Evolutionary conservation across 2,329 filamentous ascomycete genomes (phyloP), one percentile per base, ranked within the genome.

Genomic region (Ophiostoma sp.): DNA sequence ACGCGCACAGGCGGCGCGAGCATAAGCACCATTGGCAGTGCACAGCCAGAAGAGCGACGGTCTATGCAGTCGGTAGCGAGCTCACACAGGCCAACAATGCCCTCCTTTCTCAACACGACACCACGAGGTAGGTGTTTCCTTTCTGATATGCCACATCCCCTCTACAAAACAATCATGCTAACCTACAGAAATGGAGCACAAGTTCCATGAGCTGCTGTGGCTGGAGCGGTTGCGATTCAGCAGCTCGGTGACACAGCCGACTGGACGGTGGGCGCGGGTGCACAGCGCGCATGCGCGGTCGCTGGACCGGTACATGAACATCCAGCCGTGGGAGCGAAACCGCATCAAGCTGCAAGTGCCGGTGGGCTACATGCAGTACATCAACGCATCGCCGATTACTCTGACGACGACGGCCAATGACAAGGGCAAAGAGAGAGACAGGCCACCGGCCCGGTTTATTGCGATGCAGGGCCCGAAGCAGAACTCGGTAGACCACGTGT

Each of bases 401-500:
- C 80, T 93, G 15, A 74, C 81, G 68, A 76, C 80, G 15, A 78
- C 80, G 69, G 77, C 78, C 11, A 75, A 2, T 71, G 74, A 13
- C 76, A 75, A 3, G 71, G 74, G 13, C 77, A 72, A 23, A 67
- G 66, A 15, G 65, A 69, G 7, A 68, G 67, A 70, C 7, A 68
- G 66, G 1, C 80, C 81, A 1, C 78, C 82, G 2, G 80, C 85
- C 67, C 81, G 85, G 69, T 98, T 96, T 79, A 97, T 99, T 75
- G 95, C 94, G 68, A 97, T 96, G 78, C 93, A 96, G 80, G 95
- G 95, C 0, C 95, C 95, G 6, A 97, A 94, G 76, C 79, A 84
- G 72, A 86, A 87, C 35, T 92, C 91, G 20, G 84, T 90, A 70
- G 87, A 89, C 74, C 93, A 96, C 77, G 91, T 96, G 74, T 99